Percentiles rank a stretch among this genome's conserved stretches.
phyloP scores from a whole-genome alignment of 805 yeast genomes.

The Schwanniomyces sp. region DNA sequence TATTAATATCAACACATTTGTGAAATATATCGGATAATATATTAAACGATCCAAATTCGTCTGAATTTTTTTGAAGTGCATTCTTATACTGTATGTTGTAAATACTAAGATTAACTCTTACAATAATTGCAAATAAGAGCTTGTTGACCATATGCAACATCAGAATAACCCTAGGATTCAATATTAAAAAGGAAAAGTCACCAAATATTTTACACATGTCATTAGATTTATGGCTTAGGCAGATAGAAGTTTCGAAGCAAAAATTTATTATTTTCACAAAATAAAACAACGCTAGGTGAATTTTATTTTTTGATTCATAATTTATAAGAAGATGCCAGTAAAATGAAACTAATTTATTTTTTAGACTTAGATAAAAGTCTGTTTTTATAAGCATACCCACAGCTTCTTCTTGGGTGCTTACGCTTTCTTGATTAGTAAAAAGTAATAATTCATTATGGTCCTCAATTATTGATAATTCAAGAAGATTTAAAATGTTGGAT shows the following conservation, averaged over 20 bases:
- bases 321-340: conserved; percentile 44
- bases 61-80: neutral
- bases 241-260: conserved; percentile 13
- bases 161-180: conserved; percentile 17
- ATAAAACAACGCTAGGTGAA: conserved; percentile 36
- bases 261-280: conserved; percentile 26
- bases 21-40: conserved; percentile 8
- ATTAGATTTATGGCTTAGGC: conserved; percentile 9
- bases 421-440: neutral
- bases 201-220: conserved; percentile 6
- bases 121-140: conserved; percentile 3
- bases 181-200: conserved; percentile 14
- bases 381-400: conserved; percentile 6
- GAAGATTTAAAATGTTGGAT: neutral
- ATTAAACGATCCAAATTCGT: conserved; percentile 4
- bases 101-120: conserved; percentile 4
- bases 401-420: neutral
- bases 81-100: neutral
- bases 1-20: conserved; percentile 6
- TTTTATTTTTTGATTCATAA: conserved; percentile 29
- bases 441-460: neutral
- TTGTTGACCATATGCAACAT: conserved; percentile 15
- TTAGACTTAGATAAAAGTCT: conserved; percentile 27
- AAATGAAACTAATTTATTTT: conserved; percentile 36
- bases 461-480: neutral